These are phyloP conservation scores for Cylindrotheca fusiformis DNA, from an alignment of 108 stramenopile species.

Conservation along the genomic window DNA sequence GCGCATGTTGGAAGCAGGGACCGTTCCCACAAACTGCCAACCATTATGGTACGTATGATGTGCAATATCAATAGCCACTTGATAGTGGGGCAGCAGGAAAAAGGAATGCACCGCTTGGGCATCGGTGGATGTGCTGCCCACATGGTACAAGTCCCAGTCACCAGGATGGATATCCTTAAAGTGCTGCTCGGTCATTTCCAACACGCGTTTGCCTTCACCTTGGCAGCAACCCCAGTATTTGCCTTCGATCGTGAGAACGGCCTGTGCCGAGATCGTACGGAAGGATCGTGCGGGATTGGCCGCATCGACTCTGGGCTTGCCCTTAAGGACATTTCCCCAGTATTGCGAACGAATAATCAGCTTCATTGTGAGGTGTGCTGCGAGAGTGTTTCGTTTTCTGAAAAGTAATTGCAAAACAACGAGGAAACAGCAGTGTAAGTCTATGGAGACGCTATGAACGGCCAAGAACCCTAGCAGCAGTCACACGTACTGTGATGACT, in stretches of 20 bases:
- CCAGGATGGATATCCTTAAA: conserved; percentile 18
- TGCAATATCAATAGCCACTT: conserved; percentile 19
- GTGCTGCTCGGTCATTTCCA: conserved; percentile 35
- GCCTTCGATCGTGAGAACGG: conserved; percentile 27
- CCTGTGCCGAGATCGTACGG: conserved; percentile 22
- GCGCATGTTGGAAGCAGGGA: conserved; percentile 14
- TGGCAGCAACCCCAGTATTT: conserved; percentile 44
- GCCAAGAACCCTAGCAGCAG: no score
- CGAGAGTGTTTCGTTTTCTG: no score
- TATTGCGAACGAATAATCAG: conserved; percentile 33
- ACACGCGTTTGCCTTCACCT: conserved; percentile 34
- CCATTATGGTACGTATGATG: conserved; percentile 8
- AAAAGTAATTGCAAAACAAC: no score
- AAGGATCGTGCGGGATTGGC: conserved; percentile 5
- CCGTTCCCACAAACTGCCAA: conserved; percentile 25
- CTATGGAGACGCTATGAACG: no score
- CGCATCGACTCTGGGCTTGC: conserved; percentile 16
- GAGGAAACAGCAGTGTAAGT: no score
- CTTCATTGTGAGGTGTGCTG: conserved; percentile 17
- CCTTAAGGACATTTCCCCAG: conserved; percentile 36
- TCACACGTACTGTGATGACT: no score
- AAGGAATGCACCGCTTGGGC: conserved; percentile 20
- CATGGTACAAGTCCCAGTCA: conserved; percentile 35
- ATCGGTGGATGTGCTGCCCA: conserved; percentile 1
- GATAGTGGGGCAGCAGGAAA: conserved; percentile 30